Base-by-base conservation (phyloP, 2,329 filamentous ascomycete species). In the Stachybotrys echinatus region DNA sequence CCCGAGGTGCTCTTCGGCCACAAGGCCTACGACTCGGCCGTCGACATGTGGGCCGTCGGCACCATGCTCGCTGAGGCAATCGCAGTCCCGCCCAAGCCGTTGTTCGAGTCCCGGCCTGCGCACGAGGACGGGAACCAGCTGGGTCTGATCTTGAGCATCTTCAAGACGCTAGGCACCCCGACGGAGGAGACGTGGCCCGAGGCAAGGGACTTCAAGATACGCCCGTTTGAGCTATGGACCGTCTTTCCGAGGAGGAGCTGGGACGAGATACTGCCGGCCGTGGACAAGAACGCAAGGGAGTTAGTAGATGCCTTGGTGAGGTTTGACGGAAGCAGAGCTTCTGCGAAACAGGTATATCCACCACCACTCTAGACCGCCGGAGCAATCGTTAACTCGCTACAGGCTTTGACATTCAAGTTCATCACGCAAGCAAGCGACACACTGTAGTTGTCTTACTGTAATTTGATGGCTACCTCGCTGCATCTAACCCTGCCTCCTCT, bases 1-100 rank as follows among this genome's bases (percentile, higher is more conserved):
- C 94, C 94, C 0, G 95, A 99, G 63, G 80, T 92, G 1, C 75
- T 99, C 6, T 97, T 99, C 64, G 94, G 91, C 1, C 79, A 92
- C 65, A 83, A 78, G 46, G 71, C 74, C 0, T 99, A 99, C 62
- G 80, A 78, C 2, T 66, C 80, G 0, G 75, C 80, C 8, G 77
- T 97, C 3, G 94, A 99, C 66, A 83, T 97, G 70, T 99, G 95
- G 94, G 88, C 85, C 4, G 79, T 87, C 0, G 94, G 95, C 1
- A 86, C 87, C 54, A 87, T 96, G 61, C 80, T 95, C 12, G 88
- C 90, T 5, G 92, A 97, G 68, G 88, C 67, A 62, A 84, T 72
- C 62, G 76, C 66, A 54, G 75, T 56, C 55, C 76, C 64, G 58
- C 83, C 71, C 42, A 71, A 52, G n/a, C 77, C 87, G 0, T 74